These are phyloP conservation scores for Neurospora sp. DNA, from an alignment of 2,329 filamentous ascomycete species.

Conservation along the genomic window DNA sequence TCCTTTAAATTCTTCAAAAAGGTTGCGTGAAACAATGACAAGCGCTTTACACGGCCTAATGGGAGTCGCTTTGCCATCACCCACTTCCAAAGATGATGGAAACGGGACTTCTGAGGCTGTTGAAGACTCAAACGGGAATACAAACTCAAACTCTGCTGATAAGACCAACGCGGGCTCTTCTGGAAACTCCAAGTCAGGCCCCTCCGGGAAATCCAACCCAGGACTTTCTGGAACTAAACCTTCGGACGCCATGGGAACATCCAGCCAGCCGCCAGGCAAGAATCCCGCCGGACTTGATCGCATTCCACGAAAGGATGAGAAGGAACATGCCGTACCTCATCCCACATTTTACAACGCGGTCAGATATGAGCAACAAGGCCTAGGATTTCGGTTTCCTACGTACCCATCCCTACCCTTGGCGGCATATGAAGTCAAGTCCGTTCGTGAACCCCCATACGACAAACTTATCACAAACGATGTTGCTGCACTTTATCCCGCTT, in stretches of 20 bases:
- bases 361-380: background rate
- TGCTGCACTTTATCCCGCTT: background rate
- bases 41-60: background rate
- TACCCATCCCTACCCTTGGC: background rate
- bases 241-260: background rate
- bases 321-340: background rate
- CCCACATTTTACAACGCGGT: background rate
- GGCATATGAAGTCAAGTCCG: background rate
- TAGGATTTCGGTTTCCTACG: background rate
- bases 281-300: background rate
- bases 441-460: background rate
- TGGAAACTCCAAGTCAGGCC: background rate
- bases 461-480: background rate
- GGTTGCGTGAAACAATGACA: background rate
- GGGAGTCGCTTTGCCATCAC: background rate
- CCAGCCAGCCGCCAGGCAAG: background rate
- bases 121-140: background rate
- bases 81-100: background rate
- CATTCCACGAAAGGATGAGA: background rate
- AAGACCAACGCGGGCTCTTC: background rate
- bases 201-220: background rate
- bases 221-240: background rate
- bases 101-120: background rate
- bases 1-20: background rate
- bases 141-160: background rate